Evolutionary conservation across 2,329 filamentous ascomycete genomes (phyloP).

Genomic region (Xylariaceae sp.): DNA sequence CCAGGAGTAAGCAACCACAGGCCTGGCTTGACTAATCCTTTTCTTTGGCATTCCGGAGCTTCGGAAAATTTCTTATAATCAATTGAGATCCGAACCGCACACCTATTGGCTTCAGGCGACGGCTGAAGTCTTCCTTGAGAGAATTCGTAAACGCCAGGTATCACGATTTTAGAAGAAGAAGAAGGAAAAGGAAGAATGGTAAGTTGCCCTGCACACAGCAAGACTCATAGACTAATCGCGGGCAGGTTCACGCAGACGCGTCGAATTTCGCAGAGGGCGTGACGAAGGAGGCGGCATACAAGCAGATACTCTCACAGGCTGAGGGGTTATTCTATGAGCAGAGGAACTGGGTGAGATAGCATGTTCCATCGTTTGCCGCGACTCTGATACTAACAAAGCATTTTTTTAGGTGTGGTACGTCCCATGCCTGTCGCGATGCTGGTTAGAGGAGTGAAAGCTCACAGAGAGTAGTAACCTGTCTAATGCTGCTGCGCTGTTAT

Average conservation of each 20-base stretch:
- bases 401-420: slow-evolving; percentile 39
- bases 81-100: no score
- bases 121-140: neutral
- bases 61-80: neutral
- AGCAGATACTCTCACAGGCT: slow-evolving; percentile 68
- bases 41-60: neutral
- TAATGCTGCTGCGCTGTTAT: slow-evolving; percentile 71
- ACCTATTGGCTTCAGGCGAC: no score
- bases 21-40: neutral
- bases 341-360: slow-evolving; percentile 66
- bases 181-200: slow-evolving; percentile 9
- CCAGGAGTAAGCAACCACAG: neutral
- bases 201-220: neutral
- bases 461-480: slow-evolving; percentile 62
- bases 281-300: slow-evolving; percentile 68
- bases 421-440: neutral
- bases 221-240: neutral
- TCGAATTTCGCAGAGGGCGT: slow-evolving; percentile 66
- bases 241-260: slow-evolving; percentile 71
- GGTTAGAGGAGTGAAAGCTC: neutral
- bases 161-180: no score
- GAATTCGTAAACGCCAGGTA: no score
- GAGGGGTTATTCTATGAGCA: slow-evolving; percentile 67
- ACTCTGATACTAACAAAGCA: slow-evolving; percentile 14
- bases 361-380: neutral